These are phyloP conservation scores for Fraxinus anomala DNA, from an alignment of 257 asterid genomes.

Conservation along the genomic window DNA sequence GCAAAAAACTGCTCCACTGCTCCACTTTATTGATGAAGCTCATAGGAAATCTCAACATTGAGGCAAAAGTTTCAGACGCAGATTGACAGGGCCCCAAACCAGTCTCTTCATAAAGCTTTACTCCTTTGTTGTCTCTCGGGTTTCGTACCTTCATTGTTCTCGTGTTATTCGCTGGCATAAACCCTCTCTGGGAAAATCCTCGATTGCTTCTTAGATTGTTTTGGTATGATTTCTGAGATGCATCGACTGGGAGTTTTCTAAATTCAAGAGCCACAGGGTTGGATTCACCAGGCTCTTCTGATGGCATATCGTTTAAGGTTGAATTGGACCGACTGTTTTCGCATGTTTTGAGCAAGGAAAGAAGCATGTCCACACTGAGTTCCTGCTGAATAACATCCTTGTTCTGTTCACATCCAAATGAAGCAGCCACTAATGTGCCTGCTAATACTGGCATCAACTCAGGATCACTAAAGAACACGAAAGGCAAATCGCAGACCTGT, in stretches of 20 bases:
- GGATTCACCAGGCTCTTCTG: constrained; percentile 48
- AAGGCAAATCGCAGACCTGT: constrained; percentile 97
- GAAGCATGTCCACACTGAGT: constrained; percentile 94
- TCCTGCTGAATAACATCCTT: constrained; percentile 91
- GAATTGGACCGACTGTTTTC: constrained; percentile 43
- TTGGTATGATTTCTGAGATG: constrained; percentile 47
- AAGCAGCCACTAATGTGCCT: constrained; percentile 77
- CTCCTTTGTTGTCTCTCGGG: constrained; percentile 57
- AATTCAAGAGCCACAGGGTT: constrained; percentile 43
- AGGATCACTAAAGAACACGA: constrained; percentile 89
- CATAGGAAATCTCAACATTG: constrained; percentile 73
- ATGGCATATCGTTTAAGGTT: constrained; percentile 26
- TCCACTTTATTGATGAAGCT: constrained; percentile 73
- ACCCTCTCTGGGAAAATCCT: constrained; percentile 46
- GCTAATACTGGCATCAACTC: constrained; percentile 89
- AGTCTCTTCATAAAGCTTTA: constrained; percentile 61
- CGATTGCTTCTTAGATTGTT: constrained; percentile 44
- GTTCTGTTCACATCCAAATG: constrained; percentile 91
- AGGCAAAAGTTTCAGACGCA: constrained; percentile 41
- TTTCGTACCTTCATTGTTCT: constrained; percentile 54
- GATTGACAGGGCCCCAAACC: constrained; percentile 38
- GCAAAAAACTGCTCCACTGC: constrained; percentile 55
- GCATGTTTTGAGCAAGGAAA: constrained; percentile 76
- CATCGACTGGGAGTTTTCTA: constrained; percentile 51
- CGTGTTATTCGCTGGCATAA: constrained; percentile 28